Evolutionary conservation across 116 monocot species (phyloP), one percentile per base, ranked within the genome.

Genomic region (Papilionanthe hybrid): DNA sequence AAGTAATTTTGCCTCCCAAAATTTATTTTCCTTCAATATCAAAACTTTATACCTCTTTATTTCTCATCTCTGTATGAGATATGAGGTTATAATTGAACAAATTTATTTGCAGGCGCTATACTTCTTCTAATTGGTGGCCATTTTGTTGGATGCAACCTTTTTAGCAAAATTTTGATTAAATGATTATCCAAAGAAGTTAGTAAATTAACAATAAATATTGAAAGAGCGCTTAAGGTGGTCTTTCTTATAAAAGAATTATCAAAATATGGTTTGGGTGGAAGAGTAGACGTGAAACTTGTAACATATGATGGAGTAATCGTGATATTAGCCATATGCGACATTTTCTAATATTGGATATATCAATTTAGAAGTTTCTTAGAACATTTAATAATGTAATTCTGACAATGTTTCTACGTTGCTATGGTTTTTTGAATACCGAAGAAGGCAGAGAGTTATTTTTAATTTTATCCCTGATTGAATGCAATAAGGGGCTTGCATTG

Each of bases 221-320:
- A 69, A 30, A 69, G 37, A 69, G 12, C 12, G 17, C 9, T 41
- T 32, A 69, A 69, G 29, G 37, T 65, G 25, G 8, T 27, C 17
- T 11, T 15, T 15, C 37, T 69, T 69, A 69, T 22, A 37, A 69
- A 32, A 29, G 10, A 69, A 69, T 69, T 15, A 37, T 15, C 4
- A 69, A 18, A 69, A 32, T 73, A 43, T 73, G 44, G 69, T 71
- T 71, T 68, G 18, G 32, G 43, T 42, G n/a, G 43, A 72, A 20
- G 43, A 41, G 22, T 32, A 32, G 15, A 20, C 41, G 43, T 42
- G 73, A 44, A 73, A 45, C 73, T 23, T 73, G 73, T 22, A 73
- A n/a, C 44, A 42, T 44, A 44, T 73, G 72, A 27, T 17, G 15
- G 0, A 44, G 44, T 69, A 69, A 68, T 69, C 37, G 65, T 65